Conservation (phyloP, 345 rosid genomes). For the Syzygium oleosum region DNA sequence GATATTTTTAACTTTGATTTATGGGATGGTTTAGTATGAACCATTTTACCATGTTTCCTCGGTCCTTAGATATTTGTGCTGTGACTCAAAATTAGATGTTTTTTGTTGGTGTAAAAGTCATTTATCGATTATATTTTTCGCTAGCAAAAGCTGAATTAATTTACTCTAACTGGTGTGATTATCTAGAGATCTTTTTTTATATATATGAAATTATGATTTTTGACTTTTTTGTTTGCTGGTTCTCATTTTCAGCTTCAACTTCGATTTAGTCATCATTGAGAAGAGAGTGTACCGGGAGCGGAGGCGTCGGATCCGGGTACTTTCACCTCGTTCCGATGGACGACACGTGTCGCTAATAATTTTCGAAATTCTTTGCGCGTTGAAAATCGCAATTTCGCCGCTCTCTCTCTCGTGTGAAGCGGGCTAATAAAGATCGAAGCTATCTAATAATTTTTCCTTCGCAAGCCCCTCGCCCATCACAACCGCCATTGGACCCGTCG, state of each 20-base stretch:
- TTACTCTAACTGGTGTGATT: background rate
- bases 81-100: background rate
- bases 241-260: background rate
- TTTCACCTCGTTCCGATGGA: background rate
- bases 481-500: no score
- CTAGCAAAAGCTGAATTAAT: background rate
- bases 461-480: no score
- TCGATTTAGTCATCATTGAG: background rate
- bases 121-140: background rate
- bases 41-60: background rate
- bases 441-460: no score
- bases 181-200: background rate
- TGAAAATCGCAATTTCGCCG: rapidly evolving
- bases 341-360: background rate
- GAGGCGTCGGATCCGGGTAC: background rate
- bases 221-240: background rate
- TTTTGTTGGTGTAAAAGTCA: background rate
- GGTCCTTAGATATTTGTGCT: background rate
- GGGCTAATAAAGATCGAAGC: no score
- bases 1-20: no score
- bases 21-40: background rate
- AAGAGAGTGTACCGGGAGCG: background rate
- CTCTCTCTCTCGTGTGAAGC: no score
- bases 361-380: no score
- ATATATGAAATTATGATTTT: background rate